phyloP scores from a whole-genome alignment of 2,329 filamentous ascomycete species.

The Chalaropsis thielavioides region DNA sequence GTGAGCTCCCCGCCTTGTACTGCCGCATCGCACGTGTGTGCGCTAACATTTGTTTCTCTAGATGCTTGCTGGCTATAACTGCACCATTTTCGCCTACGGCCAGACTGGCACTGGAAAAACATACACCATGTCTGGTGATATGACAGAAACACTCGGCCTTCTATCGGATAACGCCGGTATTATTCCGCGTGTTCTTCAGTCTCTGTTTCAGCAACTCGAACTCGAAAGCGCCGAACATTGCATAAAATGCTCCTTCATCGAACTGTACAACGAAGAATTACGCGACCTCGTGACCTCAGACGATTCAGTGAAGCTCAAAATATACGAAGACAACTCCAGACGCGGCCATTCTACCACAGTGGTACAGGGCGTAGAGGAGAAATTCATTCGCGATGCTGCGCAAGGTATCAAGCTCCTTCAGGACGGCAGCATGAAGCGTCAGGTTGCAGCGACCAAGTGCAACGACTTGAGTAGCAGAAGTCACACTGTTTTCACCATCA shows the following conservation, averaged over 20 bases:
- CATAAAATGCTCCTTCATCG: constrained; percentile 97
- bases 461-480: constrained; percentile 95
- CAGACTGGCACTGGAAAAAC: constrained; percentile 98
- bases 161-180: constrained; percentile 88
- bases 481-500: constrained; percentile 95
- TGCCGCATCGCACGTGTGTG: neutral
- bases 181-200: constrained; percentile 78
- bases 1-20: constrained; percentile 35
- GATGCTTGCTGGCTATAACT: constrained; percentile 93
- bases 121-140: constrained; percentile 98
- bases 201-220: constrained; percentile 74
- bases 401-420: constrained; percentile 83
- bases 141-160: constrained; percentile 72
- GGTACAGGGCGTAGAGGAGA: constrained; percentile 96
- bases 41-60: constrained; percentile 25
- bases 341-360: constrained; percentile 74
- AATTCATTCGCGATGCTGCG: constrained; percentile 70
- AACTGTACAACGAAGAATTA: constrained; percentile 94
- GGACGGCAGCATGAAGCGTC: constrained; percentile 78
- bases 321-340: constrained; percentile 79
- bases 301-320: constrained; percentile 76
- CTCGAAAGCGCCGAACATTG: constrained; percentile 65
- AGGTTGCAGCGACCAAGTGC: constrained; percentile 99
- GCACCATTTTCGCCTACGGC: constrained; percentile 96
- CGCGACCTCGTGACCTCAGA: constrained; percentile 76